Percentiles rank a stretch among this genome's conserved stretches.
Conservation (phyloP, 805 yeast genomes). For the Sugiyamaella chiloensis region DNA sequence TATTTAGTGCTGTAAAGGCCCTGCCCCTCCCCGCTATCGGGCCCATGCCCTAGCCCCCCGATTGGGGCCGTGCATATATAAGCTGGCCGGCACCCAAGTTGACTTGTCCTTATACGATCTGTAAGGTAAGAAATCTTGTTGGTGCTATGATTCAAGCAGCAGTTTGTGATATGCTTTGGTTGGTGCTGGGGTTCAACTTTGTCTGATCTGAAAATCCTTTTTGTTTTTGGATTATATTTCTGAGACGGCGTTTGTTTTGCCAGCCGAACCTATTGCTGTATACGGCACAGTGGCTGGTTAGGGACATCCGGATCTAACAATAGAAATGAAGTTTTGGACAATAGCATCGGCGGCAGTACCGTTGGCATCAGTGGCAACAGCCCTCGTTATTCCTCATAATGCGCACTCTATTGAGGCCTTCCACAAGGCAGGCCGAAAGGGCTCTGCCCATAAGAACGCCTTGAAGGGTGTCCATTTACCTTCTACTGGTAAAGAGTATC, state of each 20-base stretch:
- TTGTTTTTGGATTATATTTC: too few relatives aligned
- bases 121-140: too few relatives aligned
- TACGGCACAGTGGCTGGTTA: neutral
- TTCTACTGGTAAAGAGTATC: neutral
- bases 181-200: too few relatives aligned
- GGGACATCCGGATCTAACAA: neutral
- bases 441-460: conserved; percentile 2
- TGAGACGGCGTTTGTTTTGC: too few relatives aligned
- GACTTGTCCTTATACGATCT: conserved; percentile 3
- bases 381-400: conserved; percentile 63
- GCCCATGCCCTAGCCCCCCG: conserved; percentile 5
- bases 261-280: too few relatives aligned
- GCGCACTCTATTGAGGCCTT: conserved; percentile 42
- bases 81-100: neutral
- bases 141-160: too few relatives aligned
- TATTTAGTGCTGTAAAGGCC: neutral
- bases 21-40: conserved; percentile 5
- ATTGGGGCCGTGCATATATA: conserved; percentile 7
- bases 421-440: conserved; percentile 8
- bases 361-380: conserved; percentile 41
- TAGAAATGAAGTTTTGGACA: conserved; percentile 24
- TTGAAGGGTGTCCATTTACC: conserved; percentile 14
- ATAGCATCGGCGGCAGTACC: conserved; percentile 24
- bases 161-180: too few relatives aligned
- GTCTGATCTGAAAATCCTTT: too few relatives aligned